These are phyloP conservation scores for Stemphylium vesicarium DNA, from an alignment of 2,329 filamentous ascomycete genomes.

Conservation along the genomic window DNA sequence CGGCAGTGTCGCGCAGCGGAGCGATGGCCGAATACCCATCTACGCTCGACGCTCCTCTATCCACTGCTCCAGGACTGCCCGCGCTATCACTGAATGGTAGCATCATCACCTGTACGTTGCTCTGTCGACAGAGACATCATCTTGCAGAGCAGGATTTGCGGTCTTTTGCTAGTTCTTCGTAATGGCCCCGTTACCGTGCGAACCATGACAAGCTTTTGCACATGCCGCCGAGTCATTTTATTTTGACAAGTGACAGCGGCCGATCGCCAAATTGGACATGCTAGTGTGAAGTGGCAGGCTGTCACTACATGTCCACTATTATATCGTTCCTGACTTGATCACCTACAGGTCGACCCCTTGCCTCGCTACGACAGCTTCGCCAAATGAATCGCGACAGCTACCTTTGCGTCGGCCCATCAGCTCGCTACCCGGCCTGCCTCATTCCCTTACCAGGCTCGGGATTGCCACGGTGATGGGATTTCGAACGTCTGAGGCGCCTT, in stretches of 20 bases:
- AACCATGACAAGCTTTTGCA: conserved; percentile 6
- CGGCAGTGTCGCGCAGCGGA: conserved; percentile 12
- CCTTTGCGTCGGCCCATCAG: conserved; percentile 12
- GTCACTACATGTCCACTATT: background rate
- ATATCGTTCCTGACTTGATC: background rate
- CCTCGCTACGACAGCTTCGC: background rate
- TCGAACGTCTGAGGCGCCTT: conserved; percentile 12
- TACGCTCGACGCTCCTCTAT: conserved; percentile 8
- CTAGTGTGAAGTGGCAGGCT: background rate
- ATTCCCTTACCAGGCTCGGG: conserved; percentile 17
- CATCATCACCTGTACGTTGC: background rate
- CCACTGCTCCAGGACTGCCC: conserved; percentile 10
- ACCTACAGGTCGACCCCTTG: background rate
- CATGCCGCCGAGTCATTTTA: conserved; percentile 18
- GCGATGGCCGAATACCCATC: conserved; percentile 11
- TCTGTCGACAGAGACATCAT: background rate
- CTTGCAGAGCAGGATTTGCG: background rate
- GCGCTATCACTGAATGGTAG: conserved; percentile 11
- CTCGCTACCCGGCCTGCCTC: conserved; percentile 23
- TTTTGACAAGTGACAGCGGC: conserved; percentile 30
- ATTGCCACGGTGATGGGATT: conserved; percentile 9
- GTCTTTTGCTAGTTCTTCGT: background rate
- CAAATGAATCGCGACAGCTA: conserved; percentile 5
- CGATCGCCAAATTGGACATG: conserved; percentile 6
- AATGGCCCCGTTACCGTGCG: conserved; percentile 5